These are phyloP conservation scores for Halophytophthora batemanensis DNA, from an alignment of 352 stramenopile species.

Conservation along the genomic window DNA sequence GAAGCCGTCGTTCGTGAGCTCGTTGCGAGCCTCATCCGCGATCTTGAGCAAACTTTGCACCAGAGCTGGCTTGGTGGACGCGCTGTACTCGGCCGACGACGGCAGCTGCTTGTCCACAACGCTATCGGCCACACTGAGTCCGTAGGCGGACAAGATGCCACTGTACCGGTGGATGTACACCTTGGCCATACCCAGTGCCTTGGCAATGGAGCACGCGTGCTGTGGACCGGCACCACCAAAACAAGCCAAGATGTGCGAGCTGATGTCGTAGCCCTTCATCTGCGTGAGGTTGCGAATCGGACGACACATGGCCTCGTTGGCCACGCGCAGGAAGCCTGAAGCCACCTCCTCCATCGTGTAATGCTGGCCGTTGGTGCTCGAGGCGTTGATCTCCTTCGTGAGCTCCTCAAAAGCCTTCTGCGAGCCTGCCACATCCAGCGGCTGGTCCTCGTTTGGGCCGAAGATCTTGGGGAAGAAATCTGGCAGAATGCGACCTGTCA, in stretches of 20 bases:
- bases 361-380: conserved; percentile 41
- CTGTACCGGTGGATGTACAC: conserved; percentile 99
- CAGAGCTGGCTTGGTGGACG: conserved; percentile 43
- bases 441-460: conserved; percentile 95
- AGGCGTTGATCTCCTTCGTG: conserved; percentile 84
- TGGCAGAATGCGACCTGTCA: conserved; percentile 96
- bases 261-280: conserved; percentile 98
- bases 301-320: conserved; percentile 99
- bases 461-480: conserved; percentile 99
- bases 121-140: conserved; percentile 95
- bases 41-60: conserved; percentile 48
- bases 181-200: conserved; percentile 95
- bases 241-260: conserved; percentile 94
- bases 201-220: conserved; percentile 96
- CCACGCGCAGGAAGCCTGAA: conserved; percentile 97
- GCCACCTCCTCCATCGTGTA: conserved; percentile 94
- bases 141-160: conserved; percentile 98
- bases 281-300: conserved; percentile 98
- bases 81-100: conserved; percentile 60
- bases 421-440: conserved; percentile 94
- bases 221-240: conserved; percentile 98
- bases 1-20: conserved; percentile 83
- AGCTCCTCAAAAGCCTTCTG: conserved; percentile 90
- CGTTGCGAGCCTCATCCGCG: conserved; percentile 53
- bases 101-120: conserved; percentile 97